Evolutionary conservation across 2,329 filamentous ascomycete genomes (phyloP), one percentile per base, ranked within the genome.

Genomic region (Dactylellina drechsleri): DNA sequence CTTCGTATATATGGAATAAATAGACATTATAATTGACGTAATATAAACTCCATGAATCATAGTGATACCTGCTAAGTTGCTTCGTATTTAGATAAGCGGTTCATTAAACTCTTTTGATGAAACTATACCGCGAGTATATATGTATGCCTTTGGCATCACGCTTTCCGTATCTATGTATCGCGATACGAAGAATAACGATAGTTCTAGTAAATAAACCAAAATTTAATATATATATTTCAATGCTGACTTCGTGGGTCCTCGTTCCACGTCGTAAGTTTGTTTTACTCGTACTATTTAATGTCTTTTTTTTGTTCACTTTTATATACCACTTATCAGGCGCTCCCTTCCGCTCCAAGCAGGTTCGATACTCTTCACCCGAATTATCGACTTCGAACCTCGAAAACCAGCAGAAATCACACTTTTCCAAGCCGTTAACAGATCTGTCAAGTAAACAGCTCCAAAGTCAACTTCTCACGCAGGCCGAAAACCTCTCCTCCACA

Each of bases 401-500:
- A n/a, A 47, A 10, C 16, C 15, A 15, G 7, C 43, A 15, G 43
- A 18, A 47, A 18, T 18, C 43, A 47, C 43, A 47, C 16, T 47
- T 47, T 18, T n/a, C 13, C 43, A 6, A 47, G 13, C 43, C 43
- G 16, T 15, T 18, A 47, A 47, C 43, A 6, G 43, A 18, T 47
- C 16, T 47, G 13, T n/a, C 15, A 8, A 47, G 15, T 15, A 47
- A 15, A 47, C 6, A 47, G 13, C 13, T 47, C 13, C 64, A 66
- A 31, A 23, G 23, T 43, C 43, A 53, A 7, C 64, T 66, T 12
- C 53, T 40, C 15, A 23, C 64, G 1, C 23, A 23, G 5, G 64
- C 64, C 18, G 16, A 31, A 50, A 26, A 50, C 1, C 64, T 66
- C n/a, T 66, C 64, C 10, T 28, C 53, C 13, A 58, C n/a, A 53